Percentiles rank a stretch among this genome's conserved stretches.
Conservation (phyloP, 2,329 filamentous ascomycete genomes). For the Phoma herbarum region DNA sequence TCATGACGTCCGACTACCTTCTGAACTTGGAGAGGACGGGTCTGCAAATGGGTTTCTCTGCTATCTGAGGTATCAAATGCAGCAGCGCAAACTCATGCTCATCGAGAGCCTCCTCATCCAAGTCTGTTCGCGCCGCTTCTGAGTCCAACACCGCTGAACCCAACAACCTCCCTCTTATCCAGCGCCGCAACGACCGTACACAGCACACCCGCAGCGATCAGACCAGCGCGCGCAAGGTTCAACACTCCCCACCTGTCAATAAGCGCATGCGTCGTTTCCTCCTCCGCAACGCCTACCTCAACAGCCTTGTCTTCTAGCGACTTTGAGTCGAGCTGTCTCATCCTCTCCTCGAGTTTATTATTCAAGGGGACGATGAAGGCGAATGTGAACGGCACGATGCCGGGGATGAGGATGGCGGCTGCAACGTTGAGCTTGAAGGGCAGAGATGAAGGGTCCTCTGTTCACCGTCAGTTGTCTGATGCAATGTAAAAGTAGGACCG, state of each 20-base stretch:
- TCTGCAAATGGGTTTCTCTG: not conserved
- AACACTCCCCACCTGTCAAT: conserved; percentile 65
- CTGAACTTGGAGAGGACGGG: not conserved
- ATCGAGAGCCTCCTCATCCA: conserved; percentile 11
- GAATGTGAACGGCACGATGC: conserved; percentile 63
- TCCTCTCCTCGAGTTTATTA: conserved; percentile 57
- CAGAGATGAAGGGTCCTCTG: conserved; percentile 41
- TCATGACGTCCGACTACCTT: too few species aligned
- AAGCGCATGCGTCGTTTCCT: conserved; percentile 60
- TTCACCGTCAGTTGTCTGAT: conserved; percentile 18
- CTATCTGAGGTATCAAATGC: not conserved
- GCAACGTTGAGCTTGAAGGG: conserved; percentile 57
- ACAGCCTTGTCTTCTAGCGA: conserved; percentile 46
- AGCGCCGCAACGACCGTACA: conserved; percentile 40
- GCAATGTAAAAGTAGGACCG: not conserved
- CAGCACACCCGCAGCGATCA: conserved; percentile 43
- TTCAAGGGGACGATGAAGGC: conserved; percentile 60
- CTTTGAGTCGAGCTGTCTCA: conserved; percentile 50
- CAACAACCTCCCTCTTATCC: conserved; percentile 36
- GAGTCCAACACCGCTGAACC: conserved; percentile 34
- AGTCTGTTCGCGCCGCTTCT: conserved; percentile 22
- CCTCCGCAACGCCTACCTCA: conserved; percentile 52
- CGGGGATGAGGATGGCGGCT: conserved; percentile 57
- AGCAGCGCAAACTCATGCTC: too few species aligned
- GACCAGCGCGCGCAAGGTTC: conserved; percentile 58